Evolutionary conservation across 2,329 filamentous ascomycete genomes (phyloP).

Genomic region (Talaromyces funiculosus): DNA sequence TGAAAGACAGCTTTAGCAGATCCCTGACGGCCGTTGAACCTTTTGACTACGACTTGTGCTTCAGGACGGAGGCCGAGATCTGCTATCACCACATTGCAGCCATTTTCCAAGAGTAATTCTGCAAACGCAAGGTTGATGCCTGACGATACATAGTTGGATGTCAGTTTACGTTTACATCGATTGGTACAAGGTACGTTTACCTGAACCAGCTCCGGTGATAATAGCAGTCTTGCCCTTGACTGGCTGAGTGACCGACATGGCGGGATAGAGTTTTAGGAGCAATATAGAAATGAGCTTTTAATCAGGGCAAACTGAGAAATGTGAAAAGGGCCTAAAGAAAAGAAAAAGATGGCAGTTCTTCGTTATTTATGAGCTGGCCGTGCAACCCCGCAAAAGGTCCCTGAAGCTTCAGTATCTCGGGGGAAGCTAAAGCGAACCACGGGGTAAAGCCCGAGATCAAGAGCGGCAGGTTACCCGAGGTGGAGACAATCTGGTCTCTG

Average conservation of each 20-base stretch:
- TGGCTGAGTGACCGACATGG: slow-evolving; percentile 31
- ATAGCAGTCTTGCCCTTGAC: slow-evolving; percentile 48
- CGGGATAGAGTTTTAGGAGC: neutral
- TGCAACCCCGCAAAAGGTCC: neutral
- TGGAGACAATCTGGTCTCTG: slow-evolving; percentile 46
- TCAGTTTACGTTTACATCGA: neutral
- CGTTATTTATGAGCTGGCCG: neutral
- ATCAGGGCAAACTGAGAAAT: neutral
- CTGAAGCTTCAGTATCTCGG: neutral
- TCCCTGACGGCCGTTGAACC: slow-evolving; percentile 26
- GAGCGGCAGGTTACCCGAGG: slow-evolving; percentile 41
- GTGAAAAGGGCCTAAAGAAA: neutral
- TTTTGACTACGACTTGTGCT: slow-evolving; percentile 36
- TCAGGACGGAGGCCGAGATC: slow-evolving; percentile 43
- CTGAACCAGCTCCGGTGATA: slow-evolving; percentile 51
- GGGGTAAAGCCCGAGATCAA: slow-evolving; percentile 37
- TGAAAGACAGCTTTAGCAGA: slow-evolving; percentile 38
- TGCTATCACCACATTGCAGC: slow-evolving; percentile 44
- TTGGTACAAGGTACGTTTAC: slow-evolving; percentile 24
- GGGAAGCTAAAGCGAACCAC: slow-evolving; percentile 6
- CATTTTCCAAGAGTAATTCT: slow-evolving; percentile 38
- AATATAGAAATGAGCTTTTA: neutral
- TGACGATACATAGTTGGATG: slow-evolving; percentile 15
- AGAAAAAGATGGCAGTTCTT: too few relatives aligned
- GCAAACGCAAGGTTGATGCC: slow-evolving; percentile 45